Percentiles rank a stretch among this genome's conserved stretches.
Evolutionary conservation across 495 filamentous ascomycete genomes (phyloP).

Genomic region (Apiosordaria backusii): DNA sequence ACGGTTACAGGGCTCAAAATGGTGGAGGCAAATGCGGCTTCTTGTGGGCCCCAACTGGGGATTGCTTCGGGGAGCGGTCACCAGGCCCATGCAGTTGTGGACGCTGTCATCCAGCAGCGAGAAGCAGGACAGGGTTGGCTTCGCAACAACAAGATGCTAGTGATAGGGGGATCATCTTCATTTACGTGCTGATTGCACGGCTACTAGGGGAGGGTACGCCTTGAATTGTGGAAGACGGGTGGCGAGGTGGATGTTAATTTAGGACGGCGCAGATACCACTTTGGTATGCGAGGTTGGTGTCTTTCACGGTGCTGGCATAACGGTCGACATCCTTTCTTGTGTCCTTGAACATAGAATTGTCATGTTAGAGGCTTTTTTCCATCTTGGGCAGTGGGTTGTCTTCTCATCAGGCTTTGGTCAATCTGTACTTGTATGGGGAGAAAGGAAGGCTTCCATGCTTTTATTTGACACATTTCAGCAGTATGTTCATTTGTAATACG

Average conservation of each 20-base stretch:
- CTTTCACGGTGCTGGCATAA: no score
- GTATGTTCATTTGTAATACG: neutral
- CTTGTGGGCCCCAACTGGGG: conserved; percentile 65
- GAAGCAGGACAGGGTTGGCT: conserved; percentile 82
- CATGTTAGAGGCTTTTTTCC: neutral
- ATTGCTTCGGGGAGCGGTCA: conserved; percentile 64
- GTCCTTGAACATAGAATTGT: neutral
- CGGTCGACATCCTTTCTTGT: neutral
- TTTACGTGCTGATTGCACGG: conserved; percentile 75
- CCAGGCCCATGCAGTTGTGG: conserved; percentile 74
- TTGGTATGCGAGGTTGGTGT: no score
- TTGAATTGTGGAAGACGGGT: neutral
- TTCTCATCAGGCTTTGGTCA: neutral
- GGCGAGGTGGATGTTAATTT: no score
- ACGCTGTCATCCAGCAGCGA: conserved; percentile 65
- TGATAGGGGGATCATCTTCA: conserved; percentile 63
- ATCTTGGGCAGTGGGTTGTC: neutral
- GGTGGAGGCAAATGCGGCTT: conserved; percentile 38
- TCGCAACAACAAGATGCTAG: conserved; percentile 67
- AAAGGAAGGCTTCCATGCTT: neutral
- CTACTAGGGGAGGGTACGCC: conserved; percentile 52
- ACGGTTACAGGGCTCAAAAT: conserved; percentile 64
- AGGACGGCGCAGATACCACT: no score
- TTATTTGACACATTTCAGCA: neutral
- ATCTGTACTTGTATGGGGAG: neutral